Evolutionary conservation across 805 yeast species (phyloP).

Genomic region (Candida michaelii): DNA sequence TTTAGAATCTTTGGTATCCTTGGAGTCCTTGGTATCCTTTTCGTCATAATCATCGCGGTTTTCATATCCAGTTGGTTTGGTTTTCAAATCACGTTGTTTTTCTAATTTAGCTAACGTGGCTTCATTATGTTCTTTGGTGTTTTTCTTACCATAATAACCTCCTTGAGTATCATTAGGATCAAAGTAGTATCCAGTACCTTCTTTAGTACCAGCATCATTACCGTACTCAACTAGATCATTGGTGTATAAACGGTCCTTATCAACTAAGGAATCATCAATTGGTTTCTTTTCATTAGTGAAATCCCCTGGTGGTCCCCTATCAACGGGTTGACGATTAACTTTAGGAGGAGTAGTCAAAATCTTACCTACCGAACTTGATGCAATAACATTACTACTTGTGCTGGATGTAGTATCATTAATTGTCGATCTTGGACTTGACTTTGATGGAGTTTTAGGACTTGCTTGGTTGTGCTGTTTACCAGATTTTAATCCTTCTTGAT

Average conservation of each 20-base stretch:
- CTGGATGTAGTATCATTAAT: background rate
- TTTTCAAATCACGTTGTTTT: conserved; percentile 14
- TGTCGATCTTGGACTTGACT: background rate
- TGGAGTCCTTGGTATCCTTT: conserved; percentile 6
- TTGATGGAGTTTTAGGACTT: background rate
- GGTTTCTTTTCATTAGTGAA: conserved; percentile 34
- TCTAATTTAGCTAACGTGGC: conserved; percentile 15
- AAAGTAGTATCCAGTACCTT: conserved; percentile 33
- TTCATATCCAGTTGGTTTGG: conserved; percentile 19
- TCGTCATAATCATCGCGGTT: conserved; percentile 5
- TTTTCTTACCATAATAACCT: conserved; percentile 18
- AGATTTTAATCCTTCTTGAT: conserved; percentile 5
- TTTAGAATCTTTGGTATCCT: conserved; percentile 6
- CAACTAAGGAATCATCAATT: conserved; percentile 23
- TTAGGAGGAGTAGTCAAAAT: conserved; percentile 31
- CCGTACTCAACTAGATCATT: conserved; percentile 29
- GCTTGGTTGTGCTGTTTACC: background rate
- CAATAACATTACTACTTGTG: conserved; percentile 5
- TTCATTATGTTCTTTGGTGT: conserved; percentile 8
- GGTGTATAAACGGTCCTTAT: conserved; percentile 13
- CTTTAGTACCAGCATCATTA: conserved; percentile 26
- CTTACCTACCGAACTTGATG: conserved; percentile 23
- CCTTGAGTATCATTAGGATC: conserved; percentile 40
- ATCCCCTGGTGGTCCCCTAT: conserved; percentile 31
- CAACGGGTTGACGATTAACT: conserved; percentile 28